Evolutionary conservation across 2,329 filamentous ascomycete genomes (phyloP).

Genomic region (Pyrenochaeta sp.): DNA sequence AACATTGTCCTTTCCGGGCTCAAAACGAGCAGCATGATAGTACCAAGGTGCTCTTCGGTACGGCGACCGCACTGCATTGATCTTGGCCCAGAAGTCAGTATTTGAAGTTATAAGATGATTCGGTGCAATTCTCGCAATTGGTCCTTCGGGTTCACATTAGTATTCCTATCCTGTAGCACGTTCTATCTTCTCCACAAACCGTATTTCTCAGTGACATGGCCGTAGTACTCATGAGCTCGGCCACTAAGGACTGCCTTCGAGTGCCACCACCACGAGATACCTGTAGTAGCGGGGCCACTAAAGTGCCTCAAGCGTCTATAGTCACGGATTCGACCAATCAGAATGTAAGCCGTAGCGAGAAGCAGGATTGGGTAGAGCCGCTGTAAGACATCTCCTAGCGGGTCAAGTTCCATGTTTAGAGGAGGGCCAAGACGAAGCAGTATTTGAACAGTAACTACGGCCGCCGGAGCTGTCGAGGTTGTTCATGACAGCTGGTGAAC

Average conservation of each 20-base stretch:
- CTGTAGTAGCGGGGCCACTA: constrained; percentile 40
- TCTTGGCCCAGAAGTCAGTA: constrained; percentile 56
- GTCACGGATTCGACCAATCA: constrained; percentile 28
- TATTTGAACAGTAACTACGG: neutral
- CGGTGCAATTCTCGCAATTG: constrained; percentile 58
- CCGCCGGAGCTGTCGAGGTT: neutral
- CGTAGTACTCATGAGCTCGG: constrained; percentile 35
- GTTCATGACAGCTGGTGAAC: constrained; percentile 1
- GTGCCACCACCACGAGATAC: constrained; percentile 44
- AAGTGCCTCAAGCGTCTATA: constrained; percentile 43
- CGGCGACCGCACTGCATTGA: constrained; percentile 51
- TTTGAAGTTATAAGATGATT: constrained; percentile 60
- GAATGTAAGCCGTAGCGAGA: constrained; percentile 22
- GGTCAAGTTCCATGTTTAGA: constrained; percentile 17
- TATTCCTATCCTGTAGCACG: neutral
- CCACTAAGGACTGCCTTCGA: constrained; percentile 40
- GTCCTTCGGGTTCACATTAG: constrained; percentile 33
- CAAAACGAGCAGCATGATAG: constrained; percentile 58
- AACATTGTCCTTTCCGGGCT: constrained; percentile 63
- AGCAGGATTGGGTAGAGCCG: constrained; percentile 24
- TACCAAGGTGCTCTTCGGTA: constrained; percentile 53
- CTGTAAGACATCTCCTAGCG: constrained; percentile 17
- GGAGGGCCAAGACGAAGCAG: constrained; percentile 1
- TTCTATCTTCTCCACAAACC: constrained; percentile 24
- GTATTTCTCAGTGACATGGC: constrained; percentile 41